Conservation (phyloP, 1,139 yeast species). For the Suhomyces bokatorum region DNA sequence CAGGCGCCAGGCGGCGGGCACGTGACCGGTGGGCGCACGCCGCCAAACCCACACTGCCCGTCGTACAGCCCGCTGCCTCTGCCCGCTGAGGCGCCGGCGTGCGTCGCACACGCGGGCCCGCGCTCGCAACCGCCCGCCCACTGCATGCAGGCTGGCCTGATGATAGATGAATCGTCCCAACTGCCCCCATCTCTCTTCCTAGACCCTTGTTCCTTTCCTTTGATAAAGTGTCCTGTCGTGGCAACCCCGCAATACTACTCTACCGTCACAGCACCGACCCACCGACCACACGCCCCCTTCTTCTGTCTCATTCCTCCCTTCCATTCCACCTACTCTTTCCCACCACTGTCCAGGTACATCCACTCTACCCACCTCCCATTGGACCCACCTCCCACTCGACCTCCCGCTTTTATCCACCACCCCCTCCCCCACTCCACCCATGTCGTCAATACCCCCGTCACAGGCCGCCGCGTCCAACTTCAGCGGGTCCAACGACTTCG, state of each 20-base stretch:
- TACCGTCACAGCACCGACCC: no score
- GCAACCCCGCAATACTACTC: no score
- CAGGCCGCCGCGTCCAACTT: constrained; percentile 11
- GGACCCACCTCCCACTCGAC: no score
- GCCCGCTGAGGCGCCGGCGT: no score
- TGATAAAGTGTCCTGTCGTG: no score
- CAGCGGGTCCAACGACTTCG: constrained; percentile 67
- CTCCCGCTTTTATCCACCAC: no score
- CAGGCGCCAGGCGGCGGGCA: background rate
- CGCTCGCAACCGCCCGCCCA: background rate
- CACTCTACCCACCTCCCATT: no score
- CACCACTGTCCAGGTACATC: no score
- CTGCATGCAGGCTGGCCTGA: constrained; percentile 7
- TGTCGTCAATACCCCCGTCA: background rate
- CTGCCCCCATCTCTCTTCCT: constrained; percentile 2
- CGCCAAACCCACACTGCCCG: background rate
- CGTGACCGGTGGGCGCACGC: background rate
- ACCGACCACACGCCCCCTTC: no score
- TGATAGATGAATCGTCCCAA: constrained; percentile 1
- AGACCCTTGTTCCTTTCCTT: background rate
- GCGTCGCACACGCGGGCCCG: no score
- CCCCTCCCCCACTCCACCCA: background rate
- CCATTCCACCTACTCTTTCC: background rate
- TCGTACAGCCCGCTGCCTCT: no score
- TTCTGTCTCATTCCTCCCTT: background rate